Conservation (phyloP, 2,329 filamentous ascomycete species). For the Ciborinia camelliae region DNA sequence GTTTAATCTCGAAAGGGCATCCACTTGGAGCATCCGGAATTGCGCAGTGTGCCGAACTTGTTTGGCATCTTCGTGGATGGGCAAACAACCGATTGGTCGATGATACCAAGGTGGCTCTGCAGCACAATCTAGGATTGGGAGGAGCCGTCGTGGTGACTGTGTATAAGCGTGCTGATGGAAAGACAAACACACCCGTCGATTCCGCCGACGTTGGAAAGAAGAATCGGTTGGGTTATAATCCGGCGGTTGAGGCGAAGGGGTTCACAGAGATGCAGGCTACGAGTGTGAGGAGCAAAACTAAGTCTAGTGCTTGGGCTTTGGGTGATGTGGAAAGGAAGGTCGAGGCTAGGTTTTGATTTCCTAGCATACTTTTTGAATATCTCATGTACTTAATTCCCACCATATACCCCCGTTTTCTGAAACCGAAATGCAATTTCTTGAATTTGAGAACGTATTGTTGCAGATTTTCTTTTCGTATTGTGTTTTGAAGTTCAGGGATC, state of each 20-base stretch:
- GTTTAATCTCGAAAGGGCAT: slow-evolving; percentile 93
- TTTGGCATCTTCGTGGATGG: slow-evolving; percentile 95
- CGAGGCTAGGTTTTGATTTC: slow-evolving; percentile 58
- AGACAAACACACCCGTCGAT: slow-evolving; percentile 59
- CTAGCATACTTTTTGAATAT: background rate
- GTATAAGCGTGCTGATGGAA: slow-evolving; percentile 79
- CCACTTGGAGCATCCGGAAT: slow-evolving; percentile 92
- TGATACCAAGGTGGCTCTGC: slow-evolving; percentile 69
- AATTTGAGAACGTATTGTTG: too few relatives aligned
- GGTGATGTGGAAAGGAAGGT: slow-evolving; percentile 72
- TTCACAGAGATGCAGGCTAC: slow-evolving; percentile 75
- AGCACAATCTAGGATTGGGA: slow-evolving; percentile 91
- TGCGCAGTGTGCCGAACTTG: slow-evolving; percentile 89
- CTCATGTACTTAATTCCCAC: background rate
- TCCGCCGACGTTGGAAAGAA: slow-evolving; percentile 61
- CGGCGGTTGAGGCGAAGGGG: slow-evolving; percentile 82
- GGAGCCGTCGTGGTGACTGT: slow-evolving; percentile 89
- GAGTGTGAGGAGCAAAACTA: slow-evolving; percentile 65
- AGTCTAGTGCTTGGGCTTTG: slow-evolving; percentile 69
- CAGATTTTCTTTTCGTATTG: too few relatives aligned
- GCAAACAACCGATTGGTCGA: slow-evolving; percentile 79
- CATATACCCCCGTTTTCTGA: too few relatives aligned
- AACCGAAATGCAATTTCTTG: too few relatives aligned
- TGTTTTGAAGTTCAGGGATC: too few relatives aligned
- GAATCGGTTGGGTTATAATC: slow-evolving; percentile 82